These are phyloP conservation scores for Penicillium antarcticum DNA, from an alignment of 495 filamentous ascomycete genomes.

Conservation along the genomic window DNA sequence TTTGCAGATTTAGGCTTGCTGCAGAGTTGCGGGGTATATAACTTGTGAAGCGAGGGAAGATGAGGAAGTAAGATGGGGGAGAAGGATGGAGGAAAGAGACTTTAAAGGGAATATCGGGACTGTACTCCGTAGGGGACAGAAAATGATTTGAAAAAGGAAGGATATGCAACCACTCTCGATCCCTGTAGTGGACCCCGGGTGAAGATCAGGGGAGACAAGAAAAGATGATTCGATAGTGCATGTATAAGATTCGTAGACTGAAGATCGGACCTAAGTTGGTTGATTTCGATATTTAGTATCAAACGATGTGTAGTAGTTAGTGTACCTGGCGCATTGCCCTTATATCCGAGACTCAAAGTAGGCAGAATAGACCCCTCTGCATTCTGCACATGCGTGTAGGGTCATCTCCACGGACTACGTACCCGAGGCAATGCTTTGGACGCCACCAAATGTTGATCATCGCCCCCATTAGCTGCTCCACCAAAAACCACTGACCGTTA, in stretches of 20 bases:
- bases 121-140: neutral
- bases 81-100: too few relatives aligned
- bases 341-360: too few relatives aligned
- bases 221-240: neutral
- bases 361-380: too few relatives aligned
- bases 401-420: too few relatives aligned
- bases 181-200: slow-evolving; percentile 6
- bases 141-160: neutral
- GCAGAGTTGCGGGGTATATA: slow-evolving; percentile 3
- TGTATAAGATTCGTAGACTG: slow-evolving; percentile 1
- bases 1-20: slow-evolving; percentile 16
- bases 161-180: neutral
- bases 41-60: slow-evolving; percentile 2
- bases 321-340: too few relatives aligned
- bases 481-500: neutral
- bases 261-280: neutral
- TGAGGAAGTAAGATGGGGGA: neutral
- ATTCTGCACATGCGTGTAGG: too few relatives aligned
- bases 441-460: too few relatives aligned
- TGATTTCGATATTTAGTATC: too few relatives aligned
- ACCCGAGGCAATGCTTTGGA: too few relatives aligned
- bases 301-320: too few relatives aligned
- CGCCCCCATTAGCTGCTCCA: too few relatives aligned
- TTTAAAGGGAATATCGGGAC: neutral
- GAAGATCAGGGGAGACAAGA: slow-evolving; percentile 2